Base-by-base conservation (phyloP, 2,329 filamentous ascomycete species). In the Fonsecaea multimorphosa region DNA sequence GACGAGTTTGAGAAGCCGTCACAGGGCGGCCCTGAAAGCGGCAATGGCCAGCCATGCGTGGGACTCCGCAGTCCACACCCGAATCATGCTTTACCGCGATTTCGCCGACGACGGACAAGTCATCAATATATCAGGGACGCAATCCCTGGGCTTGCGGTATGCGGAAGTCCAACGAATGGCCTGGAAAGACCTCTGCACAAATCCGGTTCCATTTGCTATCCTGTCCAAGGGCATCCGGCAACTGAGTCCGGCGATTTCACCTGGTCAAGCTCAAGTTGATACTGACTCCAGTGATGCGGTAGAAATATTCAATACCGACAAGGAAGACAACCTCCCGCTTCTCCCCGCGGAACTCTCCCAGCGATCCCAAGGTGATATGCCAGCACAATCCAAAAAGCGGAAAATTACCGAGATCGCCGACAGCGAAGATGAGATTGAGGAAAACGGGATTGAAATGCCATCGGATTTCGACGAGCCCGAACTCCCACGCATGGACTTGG, bases 11-110 rank as follows among this genome's bases (percentile, higher is more conserved):
- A 88, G 90, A 68, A 40, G 11, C 22, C 82, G 88, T 85, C 69
- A 83, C 80, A 70, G 85, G 83, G 90, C 93, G 14, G 85, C 89
- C 11, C 81, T 98, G 56, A 85, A 89, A 60, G 90, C 93, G 16
- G 87, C 91, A 46, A 83, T 97, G 68, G 89, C 89, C 63, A 88
- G 90, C 14, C 83, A 83, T 22, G 86, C 90, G 49, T 97, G 93
- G 93, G 93, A 97, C 67, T 87, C 87, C 69, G 89, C 88, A 34
- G 81, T 97, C 40, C 86, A 87, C 67, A 91, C 87, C 49, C 85
- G 92, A 61, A 76, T 97, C 67, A 89, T 90, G 27, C 77, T 97
- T 36, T 96, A 95, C 76, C 85, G 90, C 72, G 92, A 97, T 78
- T 93, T 87, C 85, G 84, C 82, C 19, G 66, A 58, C 78, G 81